Evolutionary conservation across 371 early-diverging fungal species (phyloP).

Genomic region (Quaeritorhiza haematococci): DNA sequence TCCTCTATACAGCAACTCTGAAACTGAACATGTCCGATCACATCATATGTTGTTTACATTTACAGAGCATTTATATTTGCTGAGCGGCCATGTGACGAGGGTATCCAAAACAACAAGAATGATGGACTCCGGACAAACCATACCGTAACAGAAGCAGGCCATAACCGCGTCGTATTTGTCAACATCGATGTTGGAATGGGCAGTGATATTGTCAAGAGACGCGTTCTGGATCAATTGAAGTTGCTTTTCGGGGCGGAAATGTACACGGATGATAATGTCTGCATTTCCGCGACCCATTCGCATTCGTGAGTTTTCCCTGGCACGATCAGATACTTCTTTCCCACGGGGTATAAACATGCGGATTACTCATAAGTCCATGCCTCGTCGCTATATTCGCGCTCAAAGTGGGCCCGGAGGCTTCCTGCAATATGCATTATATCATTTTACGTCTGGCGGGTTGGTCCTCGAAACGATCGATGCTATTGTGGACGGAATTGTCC

Average conservation of each 20-base stretch:
- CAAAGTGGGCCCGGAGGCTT: conserved; percentile 38
- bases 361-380: conserved; percentile 8
- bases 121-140: no score
- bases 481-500: conserved; percentile 49
- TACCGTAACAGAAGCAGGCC: no score
- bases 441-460: conserved; percentile 19
- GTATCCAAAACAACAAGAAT: no score
- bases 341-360: conserved; percentile 7
- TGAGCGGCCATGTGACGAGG: no score
- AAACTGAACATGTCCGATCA: neutral
- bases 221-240: neutral
- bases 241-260: neutral
- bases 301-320: conserved; percentile 41
- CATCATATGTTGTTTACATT: no score
- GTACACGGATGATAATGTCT: conserved; percentile 48
- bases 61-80: no score
- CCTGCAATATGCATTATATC: conserved; percentile 32
- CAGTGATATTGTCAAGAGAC: neutral
- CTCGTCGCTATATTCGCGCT: conserved; percentile 11
- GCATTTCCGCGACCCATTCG: conserved; percentile 62
- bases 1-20: neutral
- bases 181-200: neutral
- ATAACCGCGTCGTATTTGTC: neutral
- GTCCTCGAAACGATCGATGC: conserved; percentile 46
- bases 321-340: conserved; percentile 23